Conservation (phyloP, 805 yeast species). For the Yamadazyma sp. region DNA sequence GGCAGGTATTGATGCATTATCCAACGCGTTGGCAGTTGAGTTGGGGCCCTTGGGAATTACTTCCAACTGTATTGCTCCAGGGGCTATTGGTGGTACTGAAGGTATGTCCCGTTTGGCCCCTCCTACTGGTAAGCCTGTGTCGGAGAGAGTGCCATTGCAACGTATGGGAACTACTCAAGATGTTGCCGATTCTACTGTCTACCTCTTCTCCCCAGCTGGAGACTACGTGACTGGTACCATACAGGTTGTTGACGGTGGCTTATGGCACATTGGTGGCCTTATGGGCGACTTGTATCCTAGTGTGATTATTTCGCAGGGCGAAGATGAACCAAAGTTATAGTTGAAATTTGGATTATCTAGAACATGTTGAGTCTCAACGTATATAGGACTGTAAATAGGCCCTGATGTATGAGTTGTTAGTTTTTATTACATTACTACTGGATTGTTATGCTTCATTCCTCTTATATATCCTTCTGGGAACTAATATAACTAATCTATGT, state of each 20-base stretch:
- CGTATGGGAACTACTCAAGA: slow-evolving; percentile 70
- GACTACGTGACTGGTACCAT: slow-evolving; percentile 73
- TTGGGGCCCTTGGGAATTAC: slow-evolving; percentile 87
- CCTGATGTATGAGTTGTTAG: too few relatives aligned
- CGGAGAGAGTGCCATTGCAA: slow-evolving; percentile 59
- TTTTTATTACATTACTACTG: too few relatives aligned
- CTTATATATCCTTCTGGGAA: too few relatives aligned
- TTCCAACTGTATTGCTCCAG: slow-evolving; percentile 87
- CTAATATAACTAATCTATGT: too few relatives aligned
- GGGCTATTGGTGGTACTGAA: slow-evolving; percentile 84
- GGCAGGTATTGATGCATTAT: slow-evolving; percentile 90
- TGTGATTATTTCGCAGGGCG: slow-evolving; percentile 27
- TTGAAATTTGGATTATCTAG: too few relatives aligned
- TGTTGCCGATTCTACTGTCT: slow-evolving; percentile 86
- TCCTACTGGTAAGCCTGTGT: slow-evolving; percentile 36
- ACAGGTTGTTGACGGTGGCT: slow-evolving; percentile 85
- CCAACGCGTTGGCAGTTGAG: slow-evolving; percentile 84
- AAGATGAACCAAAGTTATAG: slow-evolving; percentile 26
- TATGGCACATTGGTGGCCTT: slow-evolving; percentile 72
- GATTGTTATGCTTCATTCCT: too few relatives aligned
- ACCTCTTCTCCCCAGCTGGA: slow-evolving; percentile 80
- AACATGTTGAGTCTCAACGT: too few relatives aligned
- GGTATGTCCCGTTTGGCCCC: slow-evolving; percentile 69
- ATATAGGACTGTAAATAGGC: too few relatives aligned
- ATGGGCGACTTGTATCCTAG: slow-evolving; percentile 36